These are phyloP conservation scores for Actinomortierella wolfii DNA, from an alignment of 371 early-diverging fungal genomes.

Conservation along the genomic window DNA sequence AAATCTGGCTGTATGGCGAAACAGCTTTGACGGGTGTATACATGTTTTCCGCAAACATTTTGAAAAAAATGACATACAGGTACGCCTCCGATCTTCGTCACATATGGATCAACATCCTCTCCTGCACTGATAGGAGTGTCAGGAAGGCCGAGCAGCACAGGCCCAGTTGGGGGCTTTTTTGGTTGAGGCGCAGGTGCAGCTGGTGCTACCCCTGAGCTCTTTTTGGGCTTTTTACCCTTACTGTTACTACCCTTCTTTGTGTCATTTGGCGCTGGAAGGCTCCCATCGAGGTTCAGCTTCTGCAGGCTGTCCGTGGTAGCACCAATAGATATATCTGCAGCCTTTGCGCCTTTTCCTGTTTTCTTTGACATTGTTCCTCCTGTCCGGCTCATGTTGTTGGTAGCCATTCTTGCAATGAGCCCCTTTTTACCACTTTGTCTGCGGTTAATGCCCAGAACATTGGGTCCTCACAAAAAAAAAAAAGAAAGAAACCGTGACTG, in stretches of 20 bases:
- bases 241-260: constrained; percentile 5
- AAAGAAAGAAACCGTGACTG: too few relatives aligned
- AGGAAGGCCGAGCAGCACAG: constrained; percentile 65
- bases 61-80: constrained; percentile 55
- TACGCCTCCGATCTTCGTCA: constrained; percentile 72
- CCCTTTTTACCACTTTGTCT: too few relatives aligned
- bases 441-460: too few relatives aligned
- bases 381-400: too few relatives aligned
- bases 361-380: too few relatives aligned
- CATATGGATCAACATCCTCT: constrained; percentile 64
- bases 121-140: constrained; percentile 59
- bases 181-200: background rate
- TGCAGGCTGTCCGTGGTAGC: constrained; percentile 12
- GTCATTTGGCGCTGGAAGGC: background rate
- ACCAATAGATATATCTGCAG: background rate
- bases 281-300: constrained; percentile 13
- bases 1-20: background rate
- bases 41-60: too few relatives aligned
- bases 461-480: too few relatives aligned
- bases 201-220: constrained; percentile 9
- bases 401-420: too few relatives aligned
- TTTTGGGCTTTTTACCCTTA: constrained; percentile 24
- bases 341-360: too few relatives aligned
- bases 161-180: background rate
- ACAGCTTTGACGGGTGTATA: background rate